Evolutionary conservation across 306 rosid genomes (phyloP).

Genomic region (Quercus gilva): DNA sequence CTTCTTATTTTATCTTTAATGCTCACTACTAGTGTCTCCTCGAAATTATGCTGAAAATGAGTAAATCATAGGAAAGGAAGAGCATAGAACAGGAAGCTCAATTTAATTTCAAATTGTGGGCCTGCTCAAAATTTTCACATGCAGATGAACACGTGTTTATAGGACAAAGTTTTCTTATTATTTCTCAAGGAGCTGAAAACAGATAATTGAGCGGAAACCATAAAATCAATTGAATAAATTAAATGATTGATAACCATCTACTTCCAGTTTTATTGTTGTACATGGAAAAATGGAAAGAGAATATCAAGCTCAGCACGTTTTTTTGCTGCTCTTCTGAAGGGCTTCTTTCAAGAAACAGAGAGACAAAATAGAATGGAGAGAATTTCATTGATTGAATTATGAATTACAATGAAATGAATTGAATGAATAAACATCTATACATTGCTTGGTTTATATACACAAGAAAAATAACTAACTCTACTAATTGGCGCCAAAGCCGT

Average conservation of each 20-base stretch:
- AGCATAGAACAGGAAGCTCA: not conserved
- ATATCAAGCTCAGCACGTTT: slow-evolving; percentile 62
- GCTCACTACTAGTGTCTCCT: too few relatives aligned
- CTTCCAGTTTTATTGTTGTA: slow-evolving; percentile 23
- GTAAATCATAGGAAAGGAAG: not conserved
- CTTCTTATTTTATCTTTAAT: too few relatives aligned
- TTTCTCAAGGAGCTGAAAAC: slow-evolving; percentile 17
- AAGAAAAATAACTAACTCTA: too few relatives aligned
- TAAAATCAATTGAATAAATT: slow-evolving; percentile 72
- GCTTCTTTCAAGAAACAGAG: too few relatives aligned
- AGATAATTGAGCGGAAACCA: slow-evolving; percentile 30
- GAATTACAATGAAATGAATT: too few relatives aligned
- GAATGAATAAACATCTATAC: too few relatives aligned
- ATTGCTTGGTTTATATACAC: too few relatives aligned
- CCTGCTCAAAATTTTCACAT: not conserved
- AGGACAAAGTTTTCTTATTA: slow-evolving; percentile 10
- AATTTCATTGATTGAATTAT: too few relatives aligned
- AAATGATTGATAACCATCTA: slow-evolving; percentile 48
- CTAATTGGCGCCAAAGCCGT: too few relatives aligned
- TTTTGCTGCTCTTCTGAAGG: slow-evolving; percentile 74
- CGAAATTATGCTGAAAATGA: not conserved
- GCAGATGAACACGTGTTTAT: slow-evolving; percentile 4
- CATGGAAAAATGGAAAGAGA: slow-evolving; percentile 53
- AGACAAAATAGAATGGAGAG: too few relatives aligned
- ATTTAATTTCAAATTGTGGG: not conserved